Base-by-base conservation (phyloP, 2,329 filamentous ascomycete genomes). In the Hymenoscyphus occultus region DNA sequence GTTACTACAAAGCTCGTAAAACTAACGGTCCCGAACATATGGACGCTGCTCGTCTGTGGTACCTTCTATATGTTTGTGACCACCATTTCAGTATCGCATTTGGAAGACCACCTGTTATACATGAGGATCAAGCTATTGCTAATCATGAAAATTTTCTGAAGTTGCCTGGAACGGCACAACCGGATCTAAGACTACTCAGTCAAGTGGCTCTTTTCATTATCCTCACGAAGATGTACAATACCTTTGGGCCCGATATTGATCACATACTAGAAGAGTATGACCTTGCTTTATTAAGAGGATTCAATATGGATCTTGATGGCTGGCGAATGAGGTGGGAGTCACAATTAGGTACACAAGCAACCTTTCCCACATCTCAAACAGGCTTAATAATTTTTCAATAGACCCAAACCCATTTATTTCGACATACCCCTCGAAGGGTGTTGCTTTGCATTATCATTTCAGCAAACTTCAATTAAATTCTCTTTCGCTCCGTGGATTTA, bases 61-160 rank as follows among this genome's bases (percentile, higher is more conserved):
- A 88, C 72, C 73, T 87, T 40, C 75, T 87, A 0, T 89, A 88
- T 70, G 84, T 88, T 1, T 88, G 86, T 70, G 86, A 89, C 70
- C 86, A 88, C 67, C 86, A 89, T 72, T 84, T 88, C 35, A 86
- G 84, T 61, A 88, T 89, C 60, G 81, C 86, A 0, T 88, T 89
- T 61, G 83, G 83, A n/a, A 78, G 86, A 16, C 84, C 86, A 3
- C 84, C 85, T 0, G 82, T 87, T 10, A 86, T 87, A 22, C 80
- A 82, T 60, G 85, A 88, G 67, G 81, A 86, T 65, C 76, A 79
- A 16, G 81, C 82, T 0, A 84, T 88, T 45, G 80, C 81, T n/a
- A 81, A 84, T 28, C 83, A 85, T 71, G 83, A 87, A 67, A 76
- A 78, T 1, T 84, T 87, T 64, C 75, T 87, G 32, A 77, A 80